Evolutionary conservation across 2,329 filamentous ascomycete species (phyloP).

Genomic region (Lachnellula cervina): DNA sequence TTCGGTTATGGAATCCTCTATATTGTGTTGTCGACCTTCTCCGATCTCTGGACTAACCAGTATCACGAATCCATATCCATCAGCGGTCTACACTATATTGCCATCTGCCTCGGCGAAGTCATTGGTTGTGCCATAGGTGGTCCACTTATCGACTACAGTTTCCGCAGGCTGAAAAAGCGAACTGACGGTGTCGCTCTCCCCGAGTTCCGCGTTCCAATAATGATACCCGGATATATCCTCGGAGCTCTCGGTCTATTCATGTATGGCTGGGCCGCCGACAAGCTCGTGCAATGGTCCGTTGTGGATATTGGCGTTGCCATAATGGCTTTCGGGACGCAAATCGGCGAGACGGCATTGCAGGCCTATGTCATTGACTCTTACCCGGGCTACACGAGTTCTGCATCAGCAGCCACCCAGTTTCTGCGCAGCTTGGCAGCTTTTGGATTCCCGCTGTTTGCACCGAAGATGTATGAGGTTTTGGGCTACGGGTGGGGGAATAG

Average conservation of each 20-base stretch:
- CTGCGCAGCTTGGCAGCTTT: slow-evolving; percentile 21
- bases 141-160: slow-evolving; percentile 26
- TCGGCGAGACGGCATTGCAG: slow-evolving; percentile 6
- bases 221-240: slow-evolving; percentile 47
- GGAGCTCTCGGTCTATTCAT: slow-evolving; percentile 50
- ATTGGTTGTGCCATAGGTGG: slow-evolving; percentile 30
- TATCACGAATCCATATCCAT: slow-evolving; percentile 53
- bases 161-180: slow-evolving; percentile 2
- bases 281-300: slow-evolving; percentile 46
- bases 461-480: slow-evolving; percentile 28
- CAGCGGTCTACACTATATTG: slow-evolving; percentile 51
- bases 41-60: slow-evolving; percentile 47
- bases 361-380: slow-evolving; percentile 51
- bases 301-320: slow-evolving; percentile 49
- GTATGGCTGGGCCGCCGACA: slow-evolving; percentile 53
- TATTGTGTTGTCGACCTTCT: slow-evolving; percentile 53
- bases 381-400: slow-evolving; percentile 27
- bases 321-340: slow-evolving; percentile 41
- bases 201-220: slow-evolving; percentile 57
- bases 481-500: slow-evolving; percentile 33
- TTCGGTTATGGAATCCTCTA: slow-evolving; percentile 51
- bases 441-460: slow-evolving; percentile 32
- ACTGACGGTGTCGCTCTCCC: slow-evolving; percentile 53
- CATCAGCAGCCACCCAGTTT: slow-evolving; percentile 35
- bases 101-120: slow-evolving; percentile 39